Evolutionary conservation across 1,139 yeast species (phyloP).

Genomic region (Pichia sp.): DNA sequence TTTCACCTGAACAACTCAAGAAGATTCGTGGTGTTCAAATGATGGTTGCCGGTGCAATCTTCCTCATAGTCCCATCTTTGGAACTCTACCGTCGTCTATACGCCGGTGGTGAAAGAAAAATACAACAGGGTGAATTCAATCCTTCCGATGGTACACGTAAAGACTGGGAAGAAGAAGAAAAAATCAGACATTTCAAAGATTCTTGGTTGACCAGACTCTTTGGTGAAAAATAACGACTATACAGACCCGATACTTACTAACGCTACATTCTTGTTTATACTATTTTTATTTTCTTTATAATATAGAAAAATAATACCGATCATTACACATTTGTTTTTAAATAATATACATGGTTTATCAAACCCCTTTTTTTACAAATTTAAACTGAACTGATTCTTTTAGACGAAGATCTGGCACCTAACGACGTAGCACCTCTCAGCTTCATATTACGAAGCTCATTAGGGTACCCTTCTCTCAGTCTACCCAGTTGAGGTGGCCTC

Average conservation of each 20-base stretch:
- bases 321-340: not conserved
- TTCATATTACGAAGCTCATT: constrained; percentile 1
- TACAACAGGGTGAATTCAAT: constrained; percentile 48
- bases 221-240: constrained; percentile 36
- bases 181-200: constrained; percentile 34
- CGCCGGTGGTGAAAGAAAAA: constrained; percentile 44
- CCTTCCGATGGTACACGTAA: constrained; percentile 45
- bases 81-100: constrained; percentile 37
- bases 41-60: constrained; percentile 41
- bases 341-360: not conserved
- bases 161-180: constrained; percentile 44
- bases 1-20: constrained; percentile 23
- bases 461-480: not conserved
- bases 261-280: not conserved
- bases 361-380: not conserved
- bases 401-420: constrained; percentile 7
- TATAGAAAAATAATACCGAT: not conserved
- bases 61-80: constrained; percentile 38
- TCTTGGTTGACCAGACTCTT: constrained; percentile 41
- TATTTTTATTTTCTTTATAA: not conserved
- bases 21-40: constrained; percentile 33
- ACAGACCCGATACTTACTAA: too few species aligned
- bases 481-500: not conserved
- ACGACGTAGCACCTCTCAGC: constrained; percentile 14
- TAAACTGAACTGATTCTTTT: constrained; percentile 13